Evolutionary conservation across 2,329 filamentous ascomycete genomes (phyloP), one percentile per base, ranked within the genome.

Genomic region (Hypomyces rosellus): DNA sequence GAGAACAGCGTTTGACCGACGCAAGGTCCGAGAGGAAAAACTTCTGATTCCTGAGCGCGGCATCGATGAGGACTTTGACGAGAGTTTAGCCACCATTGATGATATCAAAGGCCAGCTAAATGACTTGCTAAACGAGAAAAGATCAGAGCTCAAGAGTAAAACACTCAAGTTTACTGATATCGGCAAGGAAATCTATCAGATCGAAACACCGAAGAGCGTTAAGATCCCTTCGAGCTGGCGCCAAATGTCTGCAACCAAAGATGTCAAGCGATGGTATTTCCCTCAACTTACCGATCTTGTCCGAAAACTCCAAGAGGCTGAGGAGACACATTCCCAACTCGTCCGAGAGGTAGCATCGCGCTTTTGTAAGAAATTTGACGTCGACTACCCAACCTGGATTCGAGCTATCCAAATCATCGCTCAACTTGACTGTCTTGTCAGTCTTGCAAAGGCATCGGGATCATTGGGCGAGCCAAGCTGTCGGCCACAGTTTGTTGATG

Each of bases 161-260:
- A 78, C 79, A 0, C 77, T 92, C 54, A 84, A 84, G 63, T 93
- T 84, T 60, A 83, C 83, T 25, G 89, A 97, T 63, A 86, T 95
- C 7, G 93, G 93, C 54, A 99, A 99, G 66, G 93, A 99, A 63
- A 89, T 99, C 47, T 97, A 95, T 69, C 92, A 99, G 69, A 77
- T 99, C 11, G 93, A 99, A 65, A 86, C 89, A 0, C 92, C 93
- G 0, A 95, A 93, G 67, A 72, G 74, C 1, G 74, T 88, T 62
- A 96, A 95, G 67, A 83, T 99, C 2, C 93, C 93, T 0, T 86
- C 86, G 57, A 81, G 75, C 60, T 99, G 93, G 91, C 85, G 90
- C 55, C 92, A 97, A 64, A 96, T 97, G 90, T 97, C 93, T 4
- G 87, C 91, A 1, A 97, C 93, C 0, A 82, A 86, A 55, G 83